Evolutionary conservation across 1,284 basidiomycete species (phyloP).

Genomic region (Ceratobasidium sp.): DNA sequence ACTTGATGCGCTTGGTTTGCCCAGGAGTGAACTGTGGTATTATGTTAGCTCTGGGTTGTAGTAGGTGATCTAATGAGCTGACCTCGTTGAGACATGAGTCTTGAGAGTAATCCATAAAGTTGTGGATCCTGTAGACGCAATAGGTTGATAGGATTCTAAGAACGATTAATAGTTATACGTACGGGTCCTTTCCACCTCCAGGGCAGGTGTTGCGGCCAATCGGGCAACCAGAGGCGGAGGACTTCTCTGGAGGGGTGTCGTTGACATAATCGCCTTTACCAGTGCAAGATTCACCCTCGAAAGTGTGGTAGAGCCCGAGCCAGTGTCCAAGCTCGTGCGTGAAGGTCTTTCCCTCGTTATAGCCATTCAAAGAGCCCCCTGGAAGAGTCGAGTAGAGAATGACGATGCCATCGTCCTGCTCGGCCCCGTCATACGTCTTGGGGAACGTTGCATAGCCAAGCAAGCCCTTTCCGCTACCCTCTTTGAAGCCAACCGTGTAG

Average conservation of each 20-base stretch:
- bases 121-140: background rate
- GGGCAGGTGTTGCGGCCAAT: constrained; percentile 45
- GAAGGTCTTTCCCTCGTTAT: constrained; percentile 50
- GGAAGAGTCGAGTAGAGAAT: constrained; percentile 48
- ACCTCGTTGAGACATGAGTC: constrained; percentile 19
- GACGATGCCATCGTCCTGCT: constrained; percentile 48
- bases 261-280: constrained; percentile 49
- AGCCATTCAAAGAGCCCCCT: constrained; percentile 48
- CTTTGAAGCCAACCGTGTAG: constrained; percentile 48
- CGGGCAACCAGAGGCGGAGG: constrained; percentile 44
- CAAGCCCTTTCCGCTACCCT: constrained; percentile 39
- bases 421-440: constrained; percentile 30
- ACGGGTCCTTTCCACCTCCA: constrained; percentile 41
- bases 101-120: constrained; percentile 40
- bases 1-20: constrained; percentile 22
- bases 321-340: constrained; percentile 51
- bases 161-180: too few species aligned
- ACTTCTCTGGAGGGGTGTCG: constrained; percentile 48
- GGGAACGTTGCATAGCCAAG: constrained; percentile 50
- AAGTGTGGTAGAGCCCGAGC: constrained; percentile 52
- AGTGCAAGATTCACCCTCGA: constrained; percentile 50
- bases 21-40: constrained; percentile 40
- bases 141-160: too few species aligned
- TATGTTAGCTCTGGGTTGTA: too few species aligned
- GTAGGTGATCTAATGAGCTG: background rate